Base-by-base conservation (phyloP, 1,139 yeast species). In the Spathaspora sp. region DNA sequence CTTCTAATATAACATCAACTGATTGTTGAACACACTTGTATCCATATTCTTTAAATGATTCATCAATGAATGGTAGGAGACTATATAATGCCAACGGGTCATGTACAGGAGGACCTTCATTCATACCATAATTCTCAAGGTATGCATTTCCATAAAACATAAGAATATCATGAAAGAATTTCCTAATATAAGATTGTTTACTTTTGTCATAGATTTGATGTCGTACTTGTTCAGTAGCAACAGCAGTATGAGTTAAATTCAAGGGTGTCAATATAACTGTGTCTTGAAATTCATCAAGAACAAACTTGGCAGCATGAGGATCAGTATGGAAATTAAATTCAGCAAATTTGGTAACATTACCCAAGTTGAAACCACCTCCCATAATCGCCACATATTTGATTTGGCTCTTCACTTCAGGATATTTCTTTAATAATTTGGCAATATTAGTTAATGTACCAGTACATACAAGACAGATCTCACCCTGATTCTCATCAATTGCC, bases 271-370 rank as follows among this genome's bases (percentile, higher is more conserved):
- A 60, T 3, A 86, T 59, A 9, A 79, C 72, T 58, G 80, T 85
- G 7, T 71, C 61, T 7, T 68, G 64, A 0, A 63, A 59, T 1
- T 67, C 65, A 53, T 82, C 81, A 11, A 65, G 58, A 5, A 89
- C 69, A 2, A 87, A 74, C 9, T 65, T 59, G 0, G 95, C 88
- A 2, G 96, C 95, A 44, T 76, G 75, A 0, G 96, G 91, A 59
- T 89, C 97, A 43, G 82, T 74, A 69, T 78, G 77, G 41, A 86
- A 73, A 62, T 89, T 89, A 70, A 88, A 89, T 60, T 89, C 96
- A n/a, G 95, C 84, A 44, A 70, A 73, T 9, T 70, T 70, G 3
- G 86, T 77, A 24, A 67, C 56, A 51, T 74, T 74, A 46, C 76
- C 73, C 23, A 68, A 58, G 4, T 72, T 68, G 47, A 86, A 67